Evolutionary conservation across 2,329 filamentous ascomycete genomes (phyloP), one percentile per base, ranked within the genome.

Genomic region (Exophiala dermatitidis): DNA sequence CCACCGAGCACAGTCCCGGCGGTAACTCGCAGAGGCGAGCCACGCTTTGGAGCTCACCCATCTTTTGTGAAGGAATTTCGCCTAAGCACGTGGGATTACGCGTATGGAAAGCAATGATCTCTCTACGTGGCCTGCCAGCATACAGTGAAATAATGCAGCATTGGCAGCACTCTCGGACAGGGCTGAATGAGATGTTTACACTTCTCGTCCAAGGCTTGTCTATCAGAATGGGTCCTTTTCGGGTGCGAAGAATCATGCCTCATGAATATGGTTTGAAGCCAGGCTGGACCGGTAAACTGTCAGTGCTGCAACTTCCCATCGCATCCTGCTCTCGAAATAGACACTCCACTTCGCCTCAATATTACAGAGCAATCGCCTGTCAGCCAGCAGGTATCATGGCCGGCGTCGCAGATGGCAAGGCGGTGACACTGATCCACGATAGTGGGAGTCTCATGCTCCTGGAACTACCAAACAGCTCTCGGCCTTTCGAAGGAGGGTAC

Each of bases 361-460:
- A 41, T 41, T 6, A 6, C 38, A 12, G 38, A 10, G 19, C 28
- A 5, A 28, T 28, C 30, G 26, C 36, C 41, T 50, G 48, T 38
- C 40, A 36, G 41, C 44, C 45, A 50, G 31, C 34, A 9, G 34
- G 19, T 28, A 31, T 33, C 34, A 43, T 28, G 4, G 26, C 33
- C 19, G 50, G 36, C 42, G 37, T 46, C 46, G 44, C 50, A 51
- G 29, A 34, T 33, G 32, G 41, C 40, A 38, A 40, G 37, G 33
- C 30, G 29, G 55, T 57, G 46, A 52, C 32, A 54, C 55, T 49
- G 52, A 46, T 37, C 48, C 51, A 54, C 40, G 45, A 46, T 54
- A 47, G 37, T 54, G 48, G 55, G 52, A 57, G 45, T 42, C 54
- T 32, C 38, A 43, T 42, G 36, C 36, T 3, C 1, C 38, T 33